Evolutionary conservation across 768 basidiomycete species (phyloP).

Genomic region (Tricholoma hemisulphureum): DNA sequence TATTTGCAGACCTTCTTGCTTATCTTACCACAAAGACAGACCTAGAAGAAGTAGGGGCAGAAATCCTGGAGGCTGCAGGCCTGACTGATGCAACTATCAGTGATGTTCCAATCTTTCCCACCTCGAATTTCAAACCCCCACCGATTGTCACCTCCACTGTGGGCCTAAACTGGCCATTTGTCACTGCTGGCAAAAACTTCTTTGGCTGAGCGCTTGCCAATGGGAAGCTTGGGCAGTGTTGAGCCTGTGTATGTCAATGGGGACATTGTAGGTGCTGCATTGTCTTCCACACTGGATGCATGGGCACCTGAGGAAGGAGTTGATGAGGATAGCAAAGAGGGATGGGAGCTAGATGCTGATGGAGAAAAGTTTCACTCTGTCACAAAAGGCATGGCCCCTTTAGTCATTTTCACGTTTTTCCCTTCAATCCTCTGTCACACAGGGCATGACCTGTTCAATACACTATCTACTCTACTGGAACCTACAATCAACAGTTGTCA

Average conservation of each 20-base stretch:
- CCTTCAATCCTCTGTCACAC: too few relatives aligned
- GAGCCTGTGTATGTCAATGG: constrained; percentile 73
- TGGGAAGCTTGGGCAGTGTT: constrained; percentile 64
- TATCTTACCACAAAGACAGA: constrained; percentile 97
- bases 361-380: constrained; percentile 61
- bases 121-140: constrained; percentile 74
- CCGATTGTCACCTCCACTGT: constrained; percentile 72
- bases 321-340: constrained; percentile 70
- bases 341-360: constrained; percentile 86
- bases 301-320: constrained; percentile 81
- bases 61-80: constrained; percentile 88
- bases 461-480: too few relatives aligned
- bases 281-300: constrained; percentile 74
- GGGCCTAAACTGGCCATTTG: constrained; percentile 80
- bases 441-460: too few relatives aligned
- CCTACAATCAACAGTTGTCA: too few relatives aligned
- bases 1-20: constrained; percentile 79
- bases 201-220: constrained; percentile 93
- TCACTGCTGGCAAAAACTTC: constrained; percentile 84
- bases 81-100: constrained; percentile 86
- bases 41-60: constrained; percentile 81
- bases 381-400: too few relatives aligned
- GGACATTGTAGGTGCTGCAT: constrained; percentile 53
- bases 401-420: too few relatives aligned
- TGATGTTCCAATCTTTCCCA: constrained; percentile 69